Evolutionary conservation across 2,329 filamentous ascomycete species (phyloP), one percentile per base, ranked within the genome.

Genomic region (Aureobasidium sp.): DNA sequence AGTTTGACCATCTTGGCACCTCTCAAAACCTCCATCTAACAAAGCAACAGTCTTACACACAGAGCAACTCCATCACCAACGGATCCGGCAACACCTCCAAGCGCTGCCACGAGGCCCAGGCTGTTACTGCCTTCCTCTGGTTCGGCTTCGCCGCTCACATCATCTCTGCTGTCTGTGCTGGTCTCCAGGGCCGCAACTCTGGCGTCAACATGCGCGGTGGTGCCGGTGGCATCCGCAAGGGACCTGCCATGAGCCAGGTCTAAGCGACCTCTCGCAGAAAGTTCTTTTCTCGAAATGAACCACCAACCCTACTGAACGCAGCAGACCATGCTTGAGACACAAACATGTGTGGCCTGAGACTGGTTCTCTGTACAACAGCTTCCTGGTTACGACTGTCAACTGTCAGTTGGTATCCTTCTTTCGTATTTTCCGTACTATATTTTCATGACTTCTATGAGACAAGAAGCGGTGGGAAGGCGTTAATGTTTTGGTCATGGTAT

Each of bases 61-160:
- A 63, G 53, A 74, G 65, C 52, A 75, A 75, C 71, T 71, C 67
- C 29, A 74, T 78, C 64, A 77, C 73, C 61, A 76, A 75, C 65
- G 72, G 70, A 63, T 86, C 85, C 49, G 63, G 66, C 64, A 71
- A 86, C 73, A 77, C 81, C 63, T 73, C 78, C 71, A 85, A 86
- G 77, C 83, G 87, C 66, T 92, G 89, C 76, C 85, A 83, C 65
- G 85, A 90, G 75, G 83, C 90, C 16, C 89, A 92, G 77, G 89
- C 89, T 41, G 82, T 83, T 65, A 84, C 83, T 37, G 87, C 84
- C 41, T 93, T 93, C 77, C 81, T 90, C 75, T 93, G 87, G 87
- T 91, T 92, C 76, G 81, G 90, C 53, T 90, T 87, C 72, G 80
- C 77, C 42, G 78, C 81, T 30, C 88, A 87, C 69, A 75, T 78